phyloP scores from a whole-genome alignment of 2,329 filamentous ascomycete species.

The Elsinoe perseae region DNA sequence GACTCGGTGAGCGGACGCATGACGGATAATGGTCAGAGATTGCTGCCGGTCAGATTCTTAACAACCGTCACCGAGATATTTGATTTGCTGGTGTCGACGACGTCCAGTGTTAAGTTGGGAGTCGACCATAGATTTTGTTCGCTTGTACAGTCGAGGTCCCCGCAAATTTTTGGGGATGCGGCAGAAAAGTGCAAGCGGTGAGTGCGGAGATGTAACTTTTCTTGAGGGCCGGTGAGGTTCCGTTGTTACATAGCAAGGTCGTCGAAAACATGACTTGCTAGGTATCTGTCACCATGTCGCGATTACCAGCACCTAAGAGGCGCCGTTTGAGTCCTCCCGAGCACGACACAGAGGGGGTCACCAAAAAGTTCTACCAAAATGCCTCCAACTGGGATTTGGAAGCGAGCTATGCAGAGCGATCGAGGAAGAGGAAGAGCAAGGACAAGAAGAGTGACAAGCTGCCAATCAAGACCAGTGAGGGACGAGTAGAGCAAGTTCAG shows the following conservation, averaged over 20 bases:
- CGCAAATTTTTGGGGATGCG: slow-evolving; percentile 9
- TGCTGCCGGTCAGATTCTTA: not conserved
- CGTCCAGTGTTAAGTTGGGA: too few species aligned
- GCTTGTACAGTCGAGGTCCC: not conserved
- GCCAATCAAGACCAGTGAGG: slow-evolving; percentile 80
- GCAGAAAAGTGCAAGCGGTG: slow-evolving; percentile 18
- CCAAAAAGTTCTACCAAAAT: slow-evolving; percentile 41
- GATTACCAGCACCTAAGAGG: slow-evolving; percentile 42
- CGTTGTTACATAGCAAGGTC: too few species aligned
- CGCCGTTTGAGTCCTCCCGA: slow-evolving; percentile 43
- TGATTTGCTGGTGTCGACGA: too few species aligned
- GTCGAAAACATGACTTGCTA: too few species aligned
- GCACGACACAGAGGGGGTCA: slow-evolving; percentile 25
- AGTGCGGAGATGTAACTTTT: not conserved
- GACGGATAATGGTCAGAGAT: slow-evolving; percentile 24
- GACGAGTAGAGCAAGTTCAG: slow-evolving; percentile 52
- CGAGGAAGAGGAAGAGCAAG: slow-evolving; percentile 73
- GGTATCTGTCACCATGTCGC: slow-evolving; percentile 36
- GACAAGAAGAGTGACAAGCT: slow-evolving; percentile 65
- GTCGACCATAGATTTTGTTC: not conserved
- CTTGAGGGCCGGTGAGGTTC: too few species aligned
- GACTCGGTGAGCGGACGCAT: slow-evolving; percentile 78
- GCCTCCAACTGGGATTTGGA: slow-evolving; percentile 84
- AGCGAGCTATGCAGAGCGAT: slow-evolving; percentile 77
- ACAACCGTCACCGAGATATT: too few species aligned